Conservation (phyloP, 129 eudicot species). For the Escallonia rubra region DNA sequence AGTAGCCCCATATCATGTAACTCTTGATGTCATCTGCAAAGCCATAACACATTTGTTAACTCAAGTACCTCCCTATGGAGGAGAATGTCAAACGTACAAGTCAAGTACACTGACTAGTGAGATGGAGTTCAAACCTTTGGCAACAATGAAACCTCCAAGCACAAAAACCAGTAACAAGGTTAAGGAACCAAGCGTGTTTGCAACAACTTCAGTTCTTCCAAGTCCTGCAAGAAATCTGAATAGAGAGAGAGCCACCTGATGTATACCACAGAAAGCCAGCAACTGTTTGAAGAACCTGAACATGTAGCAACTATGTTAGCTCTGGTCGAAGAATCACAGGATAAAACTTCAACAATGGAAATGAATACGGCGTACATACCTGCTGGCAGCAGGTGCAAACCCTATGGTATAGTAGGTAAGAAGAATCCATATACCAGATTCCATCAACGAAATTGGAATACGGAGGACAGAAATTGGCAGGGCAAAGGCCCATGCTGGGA, state of each 20-base stretch:
- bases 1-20: constrained; percentile 45
- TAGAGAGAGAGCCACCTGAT: constrained; percentile 62
- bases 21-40: constrained; percentile 24
- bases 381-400: constrained; percentile 53
- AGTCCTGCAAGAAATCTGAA: constrained; percentile 53
- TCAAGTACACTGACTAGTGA: neutral
- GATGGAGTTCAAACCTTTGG: constrained; percentile 30
- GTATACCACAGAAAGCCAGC: constrained; percentile 48
- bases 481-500: constrained; percentile 67
- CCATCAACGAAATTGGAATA: constrained; percentile 52
- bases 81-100: too few relatives aligned
- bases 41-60: neutral
- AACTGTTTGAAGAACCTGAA: constrained; percentile 54
- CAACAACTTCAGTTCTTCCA: constrained; percentile 56
- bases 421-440: constrained; percentile 51
- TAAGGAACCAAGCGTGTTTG: constrained; percentile 41
- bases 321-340: too few relatives aligned
- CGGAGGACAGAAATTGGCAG: constrained; percentile 52
- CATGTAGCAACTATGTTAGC: too few relatives aligned
- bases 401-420: constrained; percentile 71
- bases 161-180: constrained; percentile 43
- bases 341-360: too few relatives aligned
- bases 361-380: constrained; percentile 15
- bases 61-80: too few relatives aligned
- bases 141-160: constrained; percentile 64